These are phyloP conservation scores for Ilex asprella DNA, from an alignment of 257 asterid genomes.

Conservation along the genomic window DNA sequence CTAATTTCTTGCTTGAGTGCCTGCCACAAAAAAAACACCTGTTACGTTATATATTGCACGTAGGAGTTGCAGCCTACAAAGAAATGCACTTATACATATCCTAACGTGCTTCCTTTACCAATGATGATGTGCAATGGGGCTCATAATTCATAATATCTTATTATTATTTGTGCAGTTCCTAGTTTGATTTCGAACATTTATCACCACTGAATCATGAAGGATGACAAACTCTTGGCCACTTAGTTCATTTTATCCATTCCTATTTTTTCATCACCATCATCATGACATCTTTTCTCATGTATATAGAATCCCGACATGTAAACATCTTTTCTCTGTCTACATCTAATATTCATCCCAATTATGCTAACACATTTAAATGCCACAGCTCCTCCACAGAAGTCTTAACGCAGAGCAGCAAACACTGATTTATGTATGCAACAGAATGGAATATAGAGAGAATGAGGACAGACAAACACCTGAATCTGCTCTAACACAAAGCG, in stretches of 20 bases:
- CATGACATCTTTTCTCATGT: too few species aligned
- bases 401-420: background rate
- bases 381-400: background rate
- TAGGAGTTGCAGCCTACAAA: too few species aligned
- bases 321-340: background rate
- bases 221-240: too few species aligned
- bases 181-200: too few species aligned
- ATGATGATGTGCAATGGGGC: background rate
- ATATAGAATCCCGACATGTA: too few species aligned
- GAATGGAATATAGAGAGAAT: background rate
- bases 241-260: too few species aligned
- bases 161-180: too few species aligned
- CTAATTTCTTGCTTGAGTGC: conserved; percentile 79
- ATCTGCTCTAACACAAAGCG: conserved; percentile 78
- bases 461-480: conserved; percentile 45
- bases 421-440: background rate
- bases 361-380: background rate
- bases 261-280: too few species aligned
- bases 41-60: background rate
- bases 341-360: background rate
- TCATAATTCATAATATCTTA: too few species aligned
- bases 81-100: too few species aligned
- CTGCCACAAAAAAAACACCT: conserved; percentile 26
- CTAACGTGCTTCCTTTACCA: background rate
- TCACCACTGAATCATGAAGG: too few species aligned